Conservation (phyloP, 192 early-diverging fungal genomes). For the Umbelopsis sp. region DNA sequence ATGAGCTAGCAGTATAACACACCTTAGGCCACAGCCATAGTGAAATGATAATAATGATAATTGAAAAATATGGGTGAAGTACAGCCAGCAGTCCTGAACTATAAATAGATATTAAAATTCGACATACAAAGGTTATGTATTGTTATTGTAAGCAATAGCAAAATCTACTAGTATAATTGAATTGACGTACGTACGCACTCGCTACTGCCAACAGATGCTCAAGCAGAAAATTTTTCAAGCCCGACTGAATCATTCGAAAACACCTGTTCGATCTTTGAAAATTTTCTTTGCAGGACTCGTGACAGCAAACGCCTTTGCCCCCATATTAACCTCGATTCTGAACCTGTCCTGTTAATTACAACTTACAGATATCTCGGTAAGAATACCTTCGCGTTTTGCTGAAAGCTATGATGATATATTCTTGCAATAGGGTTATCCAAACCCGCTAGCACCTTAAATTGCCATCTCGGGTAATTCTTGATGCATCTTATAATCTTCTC, state of each 20-base stretch:
- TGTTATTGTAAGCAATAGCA: too few species aligned
- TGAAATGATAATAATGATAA: too few species aligned
- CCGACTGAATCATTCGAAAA: not conserved
- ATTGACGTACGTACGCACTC: too few species aligned
- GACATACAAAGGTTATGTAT: too few species aligned
- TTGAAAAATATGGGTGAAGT: too few species aligned
- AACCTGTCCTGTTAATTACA: not conserved
- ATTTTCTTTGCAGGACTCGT: not conserved
- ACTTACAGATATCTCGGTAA: constrained; percentile 6
- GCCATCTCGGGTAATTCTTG: constrained; percentile 13
- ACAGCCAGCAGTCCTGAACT: too few species aligned
- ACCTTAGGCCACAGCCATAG: too few species aligned
- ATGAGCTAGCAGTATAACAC: too few species aligned
- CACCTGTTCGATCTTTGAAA: not conserved
- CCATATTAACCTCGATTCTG: not conserved
- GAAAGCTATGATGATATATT: not conserved
- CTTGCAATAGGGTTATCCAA: not conserved
- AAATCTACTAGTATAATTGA: too few species aligned
- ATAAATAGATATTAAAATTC: too few species aligned
- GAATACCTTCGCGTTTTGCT: not conserved
- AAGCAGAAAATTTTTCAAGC: not conserved
- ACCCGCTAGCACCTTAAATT: constrained; percentile 12
- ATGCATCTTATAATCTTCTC: constrained; percentile 21
- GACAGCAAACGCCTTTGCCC: constrained; percentile 2
- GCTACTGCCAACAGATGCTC: too few species aligned